Percentiles rank a stretch among this genome's conserved stretches.
These are phyloP conservation scores for Suillus weaverae DNA, from an alignment of 768 basidiomycete genomes.

Conservation along the genomic window DNA sequence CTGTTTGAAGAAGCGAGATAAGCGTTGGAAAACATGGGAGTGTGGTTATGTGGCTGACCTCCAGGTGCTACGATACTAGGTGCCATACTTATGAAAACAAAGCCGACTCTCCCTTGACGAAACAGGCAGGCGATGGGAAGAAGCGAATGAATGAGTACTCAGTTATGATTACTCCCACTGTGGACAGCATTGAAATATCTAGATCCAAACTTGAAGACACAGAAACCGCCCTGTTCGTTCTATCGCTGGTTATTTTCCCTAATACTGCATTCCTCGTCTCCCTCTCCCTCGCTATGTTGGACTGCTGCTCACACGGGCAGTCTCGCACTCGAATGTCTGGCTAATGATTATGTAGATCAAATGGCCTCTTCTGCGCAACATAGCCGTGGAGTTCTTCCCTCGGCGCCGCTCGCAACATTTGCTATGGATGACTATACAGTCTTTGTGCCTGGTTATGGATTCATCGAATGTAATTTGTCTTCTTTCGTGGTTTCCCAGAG, in stretches of 20 bases:
- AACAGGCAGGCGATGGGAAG: neutral
- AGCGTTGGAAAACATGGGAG: neutral
- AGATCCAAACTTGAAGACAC: neutral
- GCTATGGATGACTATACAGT: no score
- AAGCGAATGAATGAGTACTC: neutral
- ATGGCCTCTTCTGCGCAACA: no score
- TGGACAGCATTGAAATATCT: neutral
- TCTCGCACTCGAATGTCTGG: no score
- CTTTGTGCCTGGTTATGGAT: no score
- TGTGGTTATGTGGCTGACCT: constrained; percentile 15
- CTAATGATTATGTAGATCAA: no score
- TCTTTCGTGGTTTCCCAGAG: neutral
- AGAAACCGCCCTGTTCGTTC: no score
- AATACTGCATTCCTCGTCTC: no score
- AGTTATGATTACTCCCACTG: neutral
- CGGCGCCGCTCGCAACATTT: no score
- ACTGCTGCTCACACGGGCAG: no score
- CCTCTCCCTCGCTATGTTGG: no score
- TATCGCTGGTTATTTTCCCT: no score
- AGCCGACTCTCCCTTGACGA: neutral
- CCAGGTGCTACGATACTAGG: constrained; percentile 21
- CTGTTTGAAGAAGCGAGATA: constrained; percentile 33
- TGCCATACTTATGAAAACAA: constrained; percentile 20
- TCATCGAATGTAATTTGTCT: neutral
- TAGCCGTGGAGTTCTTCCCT: no score